Evolutionary conservation across 495 filamentous ascomycete species (phyloP), one percentile per base, ranked within the genome.

Genomic region (Neurospora sublineolata): DNA sequence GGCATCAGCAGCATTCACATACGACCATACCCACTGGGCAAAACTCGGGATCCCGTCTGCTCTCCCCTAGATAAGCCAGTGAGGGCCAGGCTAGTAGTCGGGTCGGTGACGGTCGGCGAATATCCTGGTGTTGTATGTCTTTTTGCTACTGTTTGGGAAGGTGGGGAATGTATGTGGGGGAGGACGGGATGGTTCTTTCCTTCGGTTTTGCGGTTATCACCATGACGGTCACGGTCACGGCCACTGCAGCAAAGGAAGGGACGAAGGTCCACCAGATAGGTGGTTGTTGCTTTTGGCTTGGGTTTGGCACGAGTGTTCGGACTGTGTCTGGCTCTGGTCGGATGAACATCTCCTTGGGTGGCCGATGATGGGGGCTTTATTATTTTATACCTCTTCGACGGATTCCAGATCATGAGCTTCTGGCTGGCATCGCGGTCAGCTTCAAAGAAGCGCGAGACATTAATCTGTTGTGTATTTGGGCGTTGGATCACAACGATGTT

Each of bases 1-100:
- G 39, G 10, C 14, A 41, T 5, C 6, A 41, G 7, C 40, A 41
- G 18, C 14, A 6, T 41, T 8, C 39, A 41, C 40, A 41, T 16
- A 41, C 40, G 40, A 41, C 5, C 40, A 41, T 18, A 42, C 16
- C 16, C 16, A 42, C 40, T 41, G 40, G 6, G 16, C 4, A 84
- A 71, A 79, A 80, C 75, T 79, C 80, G 82, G 82, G 78, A 82
- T 82, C 83, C 83, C 81, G 83, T 84, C 81, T 79, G 83, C 80
- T 84, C 83, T 82, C 76, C 82, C 82, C 76, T 82, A 80, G 79
- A 78, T 77, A 81, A 82, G 75, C 79, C 68, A 72, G 70, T 73
- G 70, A 73, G 30, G 39, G 72, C 73, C 44, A 69, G 79, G 81
- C 75, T 76, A 83, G 83, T 82, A 83, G 79, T 84, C 79, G 78